Evolutionary conservation across 768 basidiomycete genomes (phyloP).

Genomic region (Boletus reticuloceps): DNA sequence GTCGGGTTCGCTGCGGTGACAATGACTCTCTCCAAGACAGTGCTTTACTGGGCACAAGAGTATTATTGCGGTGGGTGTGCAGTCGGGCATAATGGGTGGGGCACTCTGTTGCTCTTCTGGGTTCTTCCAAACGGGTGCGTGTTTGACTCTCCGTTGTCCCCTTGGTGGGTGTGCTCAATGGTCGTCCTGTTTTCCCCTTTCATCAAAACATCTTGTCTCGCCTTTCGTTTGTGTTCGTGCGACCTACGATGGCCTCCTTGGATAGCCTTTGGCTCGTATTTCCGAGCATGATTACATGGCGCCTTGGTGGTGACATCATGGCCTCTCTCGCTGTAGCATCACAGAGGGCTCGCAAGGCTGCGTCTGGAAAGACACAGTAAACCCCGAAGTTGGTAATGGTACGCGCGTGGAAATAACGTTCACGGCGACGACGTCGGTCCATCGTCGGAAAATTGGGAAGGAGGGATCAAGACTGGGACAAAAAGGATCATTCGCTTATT

Average conservation of each 20-base stretch:
- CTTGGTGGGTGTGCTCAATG: slow-evolving; percentile 4
- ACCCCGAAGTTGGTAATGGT: background rate
- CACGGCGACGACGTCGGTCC: no score
- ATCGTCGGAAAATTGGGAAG: no score
- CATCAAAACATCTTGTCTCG: no score
- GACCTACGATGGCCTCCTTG: background rate
- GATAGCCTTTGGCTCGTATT: slow-evolving; percentile 74
- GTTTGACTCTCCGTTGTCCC: background rate
- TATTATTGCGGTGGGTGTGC: slow-evolving; percentile 73
- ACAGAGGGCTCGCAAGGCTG: slow-evolving; percentile 25
- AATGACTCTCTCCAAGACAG: slow-evolving; percentile 86
- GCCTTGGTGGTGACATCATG: slow-evolving; percentile 62
- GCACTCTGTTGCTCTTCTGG: slow-evolving; percentile 57
- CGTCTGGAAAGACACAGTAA: slow-evolving; percentile 32
- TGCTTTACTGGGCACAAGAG: slow-evolving; percentile 80
- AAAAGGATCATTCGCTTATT: no score
- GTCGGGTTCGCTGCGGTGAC: slow-evolving; percentile 68
- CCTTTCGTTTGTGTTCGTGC: background rate
- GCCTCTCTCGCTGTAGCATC: slow-evolving; percentile 37
- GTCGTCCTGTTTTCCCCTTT: background rate
- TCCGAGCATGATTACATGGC: slow-evolving; percentile 57
- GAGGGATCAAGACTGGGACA: no score
- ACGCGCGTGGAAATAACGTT: background rate
- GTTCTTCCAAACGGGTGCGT: slow-evolving; percentile 78
- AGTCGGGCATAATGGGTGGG: slow-evolving; percentile 66